Percentiles rank a stretch among this genome's conserved stretches.
These are phyloP conservation scores for Suillus variegatus DNA, from an alignment of 768 basidiomycete genomes.

Conservation along the genomic window DNA sequence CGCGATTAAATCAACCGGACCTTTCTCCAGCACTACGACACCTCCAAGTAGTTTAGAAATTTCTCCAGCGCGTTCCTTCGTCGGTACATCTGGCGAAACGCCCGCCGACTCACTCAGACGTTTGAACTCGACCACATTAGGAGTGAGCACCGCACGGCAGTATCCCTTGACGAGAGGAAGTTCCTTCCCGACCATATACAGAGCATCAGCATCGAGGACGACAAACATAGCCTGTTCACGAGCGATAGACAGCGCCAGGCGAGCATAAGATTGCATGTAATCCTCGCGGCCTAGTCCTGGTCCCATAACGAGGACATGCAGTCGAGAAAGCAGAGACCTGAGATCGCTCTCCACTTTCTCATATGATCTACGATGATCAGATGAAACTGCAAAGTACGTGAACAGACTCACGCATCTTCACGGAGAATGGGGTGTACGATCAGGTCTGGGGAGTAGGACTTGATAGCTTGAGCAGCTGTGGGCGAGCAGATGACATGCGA, in stretches of 20 bases:
- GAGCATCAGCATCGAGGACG: conserved; percentile 92
- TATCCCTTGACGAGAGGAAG: conserved; percentile 79
- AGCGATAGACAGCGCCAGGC: conserved; percentile 74
- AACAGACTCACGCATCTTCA: conserved; percentile 56
- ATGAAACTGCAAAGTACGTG: background rate
- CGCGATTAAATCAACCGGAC: conserved; percentile 78
- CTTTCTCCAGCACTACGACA: conserved; percentile 90
- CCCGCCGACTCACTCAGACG: conserved; percentile 77
- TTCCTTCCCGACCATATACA: conserved; percentile 81
- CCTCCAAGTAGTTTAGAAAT: conserved; percentile 81
- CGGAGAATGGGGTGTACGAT: conserved; percentile 94
- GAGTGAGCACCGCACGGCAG: conserved; percentile 85
- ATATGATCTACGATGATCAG: conserved; percentile 39
- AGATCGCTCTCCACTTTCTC: conserved; percentile 53
- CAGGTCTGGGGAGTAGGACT: conserved; percentile 94
- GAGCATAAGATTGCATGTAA: conserved; percentile 87
- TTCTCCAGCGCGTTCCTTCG: conserved; percentile 59
- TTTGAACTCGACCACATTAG: conserved; percentile 93
- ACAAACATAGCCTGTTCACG: conserved; percentile 77
- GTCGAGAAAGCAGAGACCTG: conserved; percentile 71
- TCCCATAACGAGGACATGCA: conserved; percentile 92
- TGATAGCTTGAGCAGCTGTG: conserved; percentile 88
- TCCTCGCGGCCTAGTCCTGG: conserved; percentile 91
- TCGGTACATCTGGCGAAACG: conserved; percentile 53
- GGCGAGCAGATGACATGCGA: conserved; percentile 98